phyloP scores from a whole-genome alignment of 805 yeast species.

The Limtongia smithiae region DNA sequence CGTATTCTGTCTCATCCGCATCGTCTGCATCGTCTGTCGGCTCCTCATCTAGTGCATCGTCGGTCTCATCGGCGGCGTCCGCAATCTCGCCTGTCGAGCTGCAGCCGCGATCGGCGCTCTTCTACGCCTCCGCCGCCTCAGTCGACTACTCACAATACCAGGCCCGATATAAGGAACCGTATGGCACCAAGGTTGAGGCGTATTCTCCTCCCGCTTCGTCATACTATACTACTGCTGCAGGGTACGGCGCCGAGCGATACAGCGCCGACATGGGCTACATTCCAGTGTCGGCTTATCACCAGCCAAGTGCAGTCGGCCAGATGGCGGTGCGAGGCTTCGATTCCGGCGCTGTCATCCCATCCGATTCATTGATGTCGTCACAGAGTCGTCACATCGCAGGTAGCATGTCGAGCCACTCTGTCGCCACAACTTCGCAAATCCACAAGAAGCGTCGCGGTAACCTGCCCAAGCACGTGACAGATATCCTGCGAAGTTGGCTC shows the following conservation, averaged over 20 bases:
- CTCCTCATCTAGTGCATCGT: constrained; percentile 3
- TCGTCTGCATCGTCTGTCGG: constrained; percentile 12
- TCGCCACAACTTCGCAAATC: neutral
- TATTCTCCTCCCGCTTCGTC: constrained; percentile 6
- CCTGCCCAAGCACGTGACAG: constrained; percentile 74
- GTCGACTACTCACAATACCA: constrained; percentile 1
- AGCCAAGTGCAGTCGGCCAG: neutral
- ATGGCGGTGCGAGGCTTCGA: neutral
- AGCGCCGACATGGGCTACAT: constrained; percentile 7
- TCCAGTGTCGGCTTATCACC: constrained; percentile 4
- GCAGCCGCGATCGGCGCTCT: constrained; percentile 11
- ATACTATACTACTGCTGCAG: constrained; percentile 15
- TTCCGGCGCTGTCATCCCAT: too few species aligned
- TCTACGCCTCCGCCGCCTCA: neutral
- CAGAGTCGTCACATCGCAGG: neutral
- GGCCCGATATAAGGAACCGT: neutral
- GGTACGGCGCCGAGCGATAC: constrained; percentile 1
- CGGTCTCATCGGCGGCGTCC: constrained; percentile 12
- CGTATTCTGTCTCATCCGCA: constrained; percentile 15
- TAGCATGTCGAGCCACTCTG: neutral
- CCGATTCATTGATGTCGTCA: neutral
- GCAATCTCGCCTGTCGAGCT: constrained; percentile 8
- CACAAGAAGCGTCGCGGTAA: constrained; percentile 57
- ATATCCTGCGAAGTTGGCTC: constrained; percentile 69
- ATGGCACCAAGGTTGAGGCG: neutral